A percentile compares a stretch with the other conserved stretches of the same genome.
phyloP scores from a whole-genome alignment of 2,329 filamentous ascomycete species.

The Venturia nashicola region DNA sequence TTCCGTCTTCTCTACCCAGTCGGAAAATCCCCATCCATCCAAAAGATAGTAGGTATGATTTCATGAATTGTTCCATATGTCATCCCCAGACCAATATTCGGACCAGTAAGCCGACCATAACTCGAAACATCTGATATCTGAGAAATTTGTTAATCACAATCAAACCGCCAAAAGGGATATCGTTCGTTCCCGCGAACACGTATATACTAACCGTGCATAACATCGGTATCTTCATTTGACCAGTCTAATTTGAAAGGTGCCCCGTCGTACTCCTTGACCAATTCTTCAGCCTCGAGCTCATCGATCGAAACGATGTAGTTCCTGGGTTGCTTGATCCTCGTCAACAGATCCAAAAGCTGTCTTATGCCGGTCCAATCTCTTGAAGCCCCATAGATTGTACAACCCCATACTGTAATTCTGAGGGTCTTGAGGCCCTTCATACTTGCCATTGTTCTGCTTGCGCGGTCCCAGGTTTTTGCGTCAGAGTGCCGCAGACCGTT shows the following conservation, averaged over 20 bases:
- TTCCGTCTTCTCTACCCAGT: neutral
- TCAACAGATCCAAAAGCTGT: neutral
- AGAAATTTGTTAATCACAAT: neutral
- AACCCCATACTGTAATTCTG: neutral
- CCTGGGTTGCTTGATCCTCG: neutral
- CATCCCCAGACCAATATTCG: neutral
- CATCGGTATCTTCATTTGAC: neutral
- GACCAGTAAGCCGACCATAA: neutral
- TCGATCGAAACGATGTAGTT: constrained; percentile 2
- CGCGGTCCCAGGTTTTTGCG: neutral
- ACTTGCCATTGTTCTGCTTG: neutral
- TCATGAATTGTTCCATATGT: neutral
- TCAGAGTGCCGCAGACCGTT: neutral
- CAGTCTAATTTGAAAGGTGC: neutral
- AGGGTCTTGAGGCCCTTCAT: constrained; percentile 6
- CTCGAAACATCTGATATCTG: neutral
- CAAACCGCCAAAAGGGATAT: neutral
- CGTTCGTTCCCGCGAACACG: neutral
- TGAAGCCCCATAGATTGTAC: neutral
- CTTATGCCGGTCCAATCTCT: neutral
- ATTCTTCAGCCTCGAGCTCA: neutral
- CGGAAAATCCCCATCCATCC: neutral
- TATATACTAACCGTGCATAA: neutral
- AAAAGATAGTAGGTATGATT: neutral
- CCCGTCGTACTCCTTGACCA: neutral